Evolutionary conservation across 1,284 basidiomycete species (phyloP).

Genomic region (Leccinum pallidistipes): DNA sequence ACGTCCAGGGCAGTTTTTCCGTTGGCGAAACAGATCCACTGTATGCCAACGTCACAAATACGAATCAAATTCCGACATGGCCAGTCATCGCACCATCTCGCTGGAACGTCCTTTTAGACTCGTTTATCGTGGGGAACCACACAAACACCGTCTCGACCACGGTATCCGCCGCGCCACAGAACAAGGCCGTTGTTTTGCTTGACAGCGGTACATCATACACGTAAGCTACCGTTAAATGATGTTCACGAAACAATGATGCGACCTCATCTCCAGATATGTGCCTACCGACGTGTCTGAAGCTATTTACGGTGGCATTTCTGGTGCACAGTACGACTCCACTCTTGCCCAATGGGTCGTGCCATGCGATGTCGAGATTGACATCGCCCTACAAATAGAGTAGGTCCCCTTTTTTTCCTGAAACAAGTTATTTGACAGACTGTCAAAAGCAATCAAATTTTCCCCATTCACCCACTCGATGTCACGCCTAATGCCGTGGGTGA

Average conservation of each 20-base stretch:
- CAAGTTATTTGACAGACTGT: constrained; percentile 10
- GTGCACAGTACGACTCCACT: constrained; percentile 52
- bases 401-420: constrained; percentile 25
- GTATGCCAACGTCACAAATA: constrained; percentile 57
- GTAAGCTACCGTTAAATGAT: constrained; percentile 42
- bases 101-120: constrained; percentile 76
- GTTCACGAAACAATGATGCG: constrained; percentile 8
- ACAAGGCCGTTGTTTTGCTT: constrained; percentile 68
- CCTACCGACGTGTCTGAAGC: constrained; percentile 58
- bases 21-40: constrained; percentile 68
- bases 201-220: constrained; percentile 80
- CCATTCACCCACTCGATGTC: constrained; percentile 75
- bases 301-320: constrained; percentile 63
- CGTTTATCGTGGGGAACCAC: constrained; percentile 55
- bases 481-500: constrained; percentile 48
- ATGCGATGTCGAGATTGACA: constrained; percentile 67
- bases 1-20: constrained; percentile 64
- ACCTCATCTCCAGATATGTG: constrained; percentile 51
- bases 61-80: constrained; percentile 65
- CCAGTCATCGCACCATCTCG: constrained; percentile 58
- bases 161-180: constrained; percentile 57
- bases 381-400: constrained; percentile 74
- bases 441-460: constrained; percentile 61
- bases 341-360: constrained; percentile 68
- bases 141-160: constrained; percentile 52